Conservation (phyloP, 2,329 filamentous ascomycete species). For the Neopestalotiopsis clavispora region DNA sequence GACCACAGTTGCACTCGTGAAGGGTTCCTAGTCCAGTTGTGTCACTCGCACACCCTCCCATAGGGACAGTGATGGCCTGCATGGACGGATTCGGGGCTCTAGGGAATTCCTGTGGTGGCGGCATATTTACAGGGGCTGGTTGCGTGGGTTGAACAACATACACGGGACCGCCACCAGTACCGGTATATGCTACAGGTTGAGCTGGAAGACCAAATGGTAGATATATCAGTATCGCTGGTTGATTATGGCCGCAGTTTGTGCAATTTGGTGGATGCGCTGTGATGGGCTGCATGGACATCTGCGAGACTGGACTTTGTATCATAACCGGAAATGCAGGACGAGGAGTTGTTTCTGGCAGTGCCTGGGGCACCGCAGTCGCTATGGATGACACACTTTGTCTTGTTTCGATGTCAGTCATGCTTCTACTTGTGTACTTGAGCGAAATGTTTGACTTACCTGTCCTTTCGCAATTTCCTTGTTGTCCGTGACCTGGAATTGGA, state of each 20-base stretch:
- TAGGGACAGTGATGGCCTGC: conserved; percentile 1
- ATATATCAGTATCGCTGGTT: conserved; percentile 13
- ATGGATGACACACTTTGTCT: neutral
- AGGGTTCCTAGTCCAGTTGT: neutral
- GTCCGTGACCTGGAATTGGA: conserved; percentile 9
- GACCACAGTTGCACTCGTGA: conserved; percentile 18
- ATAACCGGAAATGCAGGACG: conserved; percentile 4
- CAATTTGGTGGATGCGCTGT: conserved; percentile 11
- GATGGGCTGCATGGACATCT: conserved; percentile 12
- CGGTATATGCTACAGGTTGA: conserved; percentile 4
- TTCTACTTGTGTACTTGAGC: neutral
- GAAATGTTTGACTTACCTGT: neutral
- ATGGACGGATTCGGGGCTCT: neutral
- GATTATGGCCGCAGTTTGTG: conserved; percentile 11
- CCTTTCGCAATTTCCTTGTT: neutral
- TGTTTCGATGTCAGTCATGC: neutral
- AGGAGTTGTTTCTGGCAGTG: neutral
- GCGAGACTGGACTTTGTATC: conserved; percentile 1
- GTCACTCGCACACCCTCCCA: conserved; percentile 7
- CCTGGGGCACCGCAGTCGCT: neutral
- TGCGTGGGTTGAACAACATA: neutral
- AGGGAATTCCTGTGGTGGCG: neutral
- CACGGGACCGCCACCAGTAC: conserved; percentile 10
- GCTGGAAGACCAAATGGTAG: neutral
- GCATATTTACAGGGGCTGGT: neutral